These are phyloP conservation scores for Talaromyces adpressus DNA, from an alignment of 495 filamentous ascomycete species.

Conservation along the genomic window DNA sequence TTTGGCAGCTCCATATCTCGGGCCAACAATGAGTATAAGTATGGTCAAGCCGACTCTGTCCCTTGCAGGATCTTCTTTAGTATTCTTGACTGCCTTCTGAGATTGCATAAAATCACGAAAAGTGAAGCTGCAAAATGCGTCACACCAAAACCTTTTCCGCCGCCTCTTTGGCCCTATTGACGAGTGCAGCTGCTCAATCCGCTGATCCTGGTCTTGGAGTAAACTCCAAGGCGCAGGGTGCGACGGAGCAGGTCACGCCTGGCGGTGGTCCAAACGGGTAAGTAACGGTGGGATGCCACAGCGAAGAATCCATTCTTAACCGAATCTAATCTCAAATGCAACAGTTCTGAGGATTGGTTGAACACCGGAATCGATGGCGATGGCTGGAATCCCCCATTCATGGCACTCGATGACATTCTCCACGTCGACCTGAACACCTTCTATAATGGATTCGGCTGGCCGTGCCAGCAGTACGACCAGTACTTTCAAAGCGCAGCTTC, in stretches of 20 bases:
- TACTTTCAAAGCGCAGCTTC: constrained; percentile 25
- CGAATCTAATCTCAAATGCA: neutral
- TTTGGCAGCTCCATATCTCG: neutral
- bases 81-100: neutral
- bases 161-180: constrained; percentile 9
- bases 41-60: neutral
- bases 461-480: constrained; percentile 23
- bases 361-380: constrained; percentile 22
- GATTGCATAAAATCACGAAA: neutral
- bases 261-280: constrained; percentile 24
- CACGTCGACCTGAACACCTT: constrained; percentile 21
- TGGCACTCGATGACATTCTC: constrained; percentile 19
- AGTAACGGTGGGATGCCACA: neutral
- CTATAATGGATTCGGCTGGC: constrained; percentile 17
- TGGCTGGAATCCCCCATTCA: constrained; percentile 26
- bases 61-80: neutral
- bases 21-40: neutral
- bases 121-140: neutral
- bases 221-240: constrained; percentile 22
- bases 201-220: constrained; percentile 19
- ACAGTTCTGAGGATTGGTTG: constrained; percentile 28
- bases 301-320: neutral
- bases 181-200: constrained; percentile 15
- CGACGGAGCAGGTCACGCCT: constrained; percentile 21
- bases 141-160: constrained; percentile 9